Base-by-base conservation (phyloP, 2,329 filamentous ascomycete genomes). In the Microcyclospora pomicola region DNA sequence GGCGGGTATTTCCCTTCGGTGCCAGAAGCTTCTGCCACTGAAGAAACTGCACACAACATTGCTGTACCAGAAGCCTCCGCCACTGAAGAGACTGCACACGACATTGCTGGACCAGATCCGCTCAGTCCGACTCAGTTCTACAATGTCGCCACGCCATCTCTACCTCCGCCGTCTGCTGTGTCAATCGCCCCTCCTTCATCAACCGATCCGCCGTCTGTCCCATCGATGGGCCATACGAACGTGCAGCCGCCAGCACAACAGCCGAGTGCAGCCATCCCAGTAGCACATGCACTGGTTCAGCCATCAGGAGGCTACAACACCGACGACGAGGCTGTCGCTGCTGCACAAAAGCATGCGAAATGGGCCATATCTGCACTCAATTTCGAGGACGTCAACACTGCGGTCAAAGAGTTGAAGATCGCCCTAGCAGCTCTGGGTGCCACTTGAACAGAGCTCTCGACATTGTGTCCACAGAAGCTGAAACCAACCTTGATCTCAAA, bases 281-380 rank as follows among this genome's bases (percentile, higher is more conserved):
- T 7, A 24, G 19, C 19, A 24, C 4, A 24, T 24, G 4, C 19
- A 4, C 5, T 7, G 7, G 19, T 7, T 24, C 50, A 53, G 5
- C 49, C 51, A n/a, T 14, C 44, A 12, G 71, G 56, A 4, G 54
- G 55, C 1, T 65, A 80, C 37, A 65, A 61, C 4, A 66, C 62
- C 9, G 84, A 94, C 45, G 80, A 86, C 46, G 65, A 70, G 42
- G 69, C 80, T 0, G 80, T 95, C 28, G 66, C 75, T 28, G 73
- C 78, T 50, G 88, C 91, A 4, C 86, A 94, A 59, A 98, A 96
- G 58, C 91, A 96, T 63, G 87, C 88, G 2, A 86, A 85, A 52
- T 98, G 85, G 84, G 91, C 91, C 0, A 93, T 96, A 31, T 95
- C 87, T 9, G 91, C 91, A 0, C 64, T 98, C 34, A 94, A 95